Evolutionary conservation across 1,284 basidiomycete genomes (phyloP).

Genomic region (Marasmius oreades): DNA sequence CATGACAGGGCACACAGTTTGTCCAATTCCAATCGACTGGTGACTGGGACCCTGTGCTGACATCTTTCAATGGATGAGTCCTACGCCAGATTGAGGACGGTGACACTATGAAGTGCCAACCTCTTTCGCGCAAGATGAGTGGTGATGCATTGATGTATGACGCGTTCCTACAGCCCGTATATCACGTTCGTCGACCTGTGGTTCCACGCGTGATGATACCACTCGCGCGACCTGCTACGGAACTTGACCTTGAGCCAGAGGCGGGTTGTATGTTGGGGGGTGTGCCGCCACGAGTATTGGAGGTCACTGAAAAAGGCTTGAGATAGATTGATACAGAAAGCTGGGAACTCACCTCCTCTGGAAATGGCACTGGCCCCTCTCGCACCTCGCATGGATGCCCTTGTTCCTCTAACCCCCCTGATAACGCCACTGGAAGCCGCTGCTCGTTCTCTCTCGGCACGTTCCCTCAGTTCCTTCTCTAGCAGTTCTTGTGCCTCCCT

Average conservation of each 20-base stretch:
- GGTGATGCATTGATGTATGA: too few relatives aligned
- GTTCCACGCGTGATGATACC: conserved; percentile 1
- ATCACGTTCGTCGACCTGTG: not conserved
- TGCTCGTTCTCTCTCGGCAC: conserved; percentile 34
- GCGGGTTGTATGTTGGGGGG: not conserved
- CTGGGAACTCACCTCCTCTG: conserved; percentile 21
- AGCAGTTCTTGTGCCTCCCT: conserved; percentile 48
- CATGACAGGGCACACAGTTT: too few relatives aligned
- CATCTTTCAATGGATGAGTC: too few relatives aligned
- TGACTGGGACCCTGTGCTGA: too few relatives aligned
- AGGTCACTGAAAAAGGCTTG: not conserved
- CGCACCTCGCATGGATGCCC: conserved; percentile 41
- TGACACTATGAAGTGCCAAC: too few relatives aligned
- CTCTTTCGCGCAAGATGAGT: too few relatives aligned
- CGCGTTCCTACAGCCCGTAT: not conserved
- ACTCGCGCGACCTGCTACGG: not conserved
- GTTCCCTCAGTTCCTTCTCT: conserved; percentile 45
- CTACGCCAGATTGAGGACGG: too few relatives aligned
- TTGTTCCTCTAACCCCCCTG: conserved; percentile 53
- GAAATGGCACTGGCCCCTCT: conserved; percentile 31
- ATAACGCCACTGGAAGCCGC: conserved; percentile 44
- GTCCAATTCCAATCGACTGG: too few relatives aligned
- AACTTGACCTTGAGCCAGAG: not conserved
- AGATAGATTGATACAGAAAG: not conserved
- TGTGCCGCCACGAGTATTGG: not conserved